These are phyloP conservation scores for Monosporozyma unispora DNA, from an alignment of 805 yeast genomes.

Conservation along the genomic window DNA sequence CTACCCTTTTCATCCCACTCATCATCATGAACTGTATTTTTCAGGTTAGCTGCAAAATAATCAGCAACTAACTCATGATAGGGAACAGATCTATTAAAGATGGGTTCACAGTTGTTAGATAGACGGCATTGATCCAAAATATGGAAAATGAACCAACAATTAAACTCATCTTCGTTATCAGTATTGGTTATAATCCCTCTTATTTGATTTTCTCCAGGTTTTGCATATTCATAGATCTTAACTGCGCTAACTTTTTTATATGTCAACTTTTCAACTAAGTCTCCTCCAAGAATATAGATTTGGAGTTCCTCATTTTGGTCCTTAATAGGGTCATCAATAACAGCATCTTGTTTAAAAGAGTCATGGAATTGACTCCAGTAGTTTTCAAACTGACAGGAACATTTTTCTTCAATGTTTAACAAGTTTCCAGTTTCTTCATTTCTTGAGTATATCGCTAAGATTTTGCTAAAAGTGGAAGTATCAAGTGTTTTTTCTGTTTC, in stretches of 20 bases:
- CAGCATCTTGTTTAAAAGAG: constrained; percentile 6
- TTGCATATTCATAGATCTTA: constrained; percentile 29
- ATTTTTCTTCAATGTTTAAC: constrained; percentile 28
- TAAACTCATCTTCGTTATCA: constrained; percentile 21
- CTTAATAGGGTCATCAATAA: constrained; percentile 4
- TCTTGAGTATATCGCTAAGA: constrained; percentile 33
- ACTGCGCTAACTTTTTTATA: constrained; percentile 16
- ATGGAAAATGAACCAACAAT: constrained; percentile 34
- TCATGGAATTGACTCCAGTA: constrained; percentile 24
- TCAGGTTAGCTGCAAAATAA: constrained; percentile 39
- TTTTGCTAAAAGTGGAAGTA: constrained; percentile 33
- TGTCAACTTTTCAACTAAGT: constrained; percentile 15
- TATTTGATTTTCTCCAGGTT: constrained; percentile 25
- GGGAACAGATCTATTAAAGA: constrained; percentile 3
- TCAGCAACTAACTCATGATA: constrained; percentile 31
- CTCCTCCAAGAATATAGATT: constrained; percentile 15
- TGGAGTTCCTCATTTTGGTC: constrained; percentile 5
- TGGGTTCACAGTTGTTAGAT: constrained; percentile 14
- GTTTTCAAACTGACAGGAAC: constrained; percentile 21
- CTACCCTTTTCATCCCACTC: constrained; percentile 43
- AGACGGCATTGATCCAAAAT: constrained; percentile 32
- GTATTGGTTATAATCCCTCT: constrained; percentile 34
- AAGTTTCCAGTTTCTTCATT: constrained; percentile 10
- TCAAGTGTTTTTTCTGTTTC: constrained; percentile 3
- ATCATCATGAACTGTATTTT: constrained; percentile 39